These are phyloP conservation scores for Pharus latifolius DNA, from an alignment of 176 grass and related monocot species.

Conservation along the genomic window DNA sequence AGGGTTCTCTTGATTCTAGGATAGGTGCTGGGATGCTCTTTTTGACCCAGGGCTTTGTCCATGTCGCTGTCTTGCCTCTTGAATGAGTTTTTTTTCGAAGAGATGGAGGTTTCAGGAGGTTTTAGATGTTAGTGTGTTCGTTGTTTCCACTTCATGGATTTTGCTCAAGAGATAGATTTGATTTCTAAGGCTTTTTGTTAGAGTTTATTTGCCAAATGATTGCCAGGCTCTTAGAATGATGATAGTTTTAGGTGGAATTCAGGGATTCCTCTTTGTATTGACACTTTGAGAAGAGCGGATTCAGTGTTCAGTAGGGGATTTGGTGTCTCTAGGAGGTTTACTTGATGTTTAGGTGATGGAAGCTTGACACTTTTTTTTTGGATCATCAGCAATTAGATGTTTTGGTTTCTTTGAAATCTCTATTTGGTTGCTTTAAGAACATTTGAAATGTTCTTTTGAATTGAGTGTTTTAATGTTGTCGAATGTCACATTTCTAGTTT, in stretches of 20 bases:
- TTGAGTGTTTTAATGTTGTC: background rate
- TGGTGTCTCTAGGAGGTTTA: background rate
- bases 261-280: background rate
- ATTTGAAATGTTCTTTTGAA: background rate
- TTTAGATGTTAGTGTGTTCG: background rate
- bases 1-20: background rate
- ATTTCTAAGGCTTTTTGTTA: background rate
- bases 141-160: background rate
- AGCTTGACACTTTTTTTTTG: background rate
- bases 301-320: background rate
- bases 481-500: background rate
- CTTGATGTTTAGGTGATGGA: background rate
- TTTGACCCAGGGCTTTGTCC: background rate
- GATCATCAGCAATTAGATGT: background rate
- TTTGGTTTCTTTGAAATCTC: background rate
- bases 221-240: background rate
- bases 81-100: no score
- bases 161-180: background rate
- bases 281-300: background rate
- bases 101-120: background rate
- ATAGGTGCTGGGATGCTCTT: background rate
- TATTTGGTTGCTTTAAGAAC: no score
- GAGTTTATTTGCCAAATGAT: background rate
- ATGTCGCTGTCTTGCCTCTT: background rate
- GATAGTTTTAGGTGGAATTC: background rate